Conservation (phyloP, 2,329 filamentous ascomycete genomes). For the Sclerotinia spermophila region DNA sequence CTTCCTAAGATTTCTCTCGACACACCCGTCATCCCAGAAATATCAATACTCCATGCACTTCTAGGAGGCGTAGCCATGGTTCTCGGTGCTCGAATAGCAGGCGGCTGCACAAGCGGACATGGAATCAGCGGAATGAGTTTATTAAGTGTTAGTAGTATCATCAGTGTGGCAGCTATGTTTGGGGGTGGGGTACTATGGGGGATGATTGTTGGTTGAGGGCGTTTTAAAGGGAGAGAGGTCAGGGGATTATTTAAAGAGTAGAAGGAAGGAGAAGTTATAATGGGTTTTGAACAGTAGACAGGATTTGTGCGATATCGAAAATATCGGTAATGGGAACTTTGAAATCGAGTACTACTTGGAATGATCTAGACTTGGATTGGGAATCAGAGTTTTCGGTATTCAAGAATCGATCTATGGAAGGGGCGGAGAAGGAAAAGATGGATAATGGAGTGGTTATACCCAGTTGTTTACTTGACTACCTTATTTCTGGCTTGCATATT, state of each 20-base stretch:
- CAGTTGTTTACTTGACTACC: background rate
- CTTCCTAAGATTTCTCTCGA: conserved; percentile 3
- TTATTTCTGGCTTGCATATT: background rate
- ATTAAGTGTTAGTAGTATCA: conserved; percentile 57
- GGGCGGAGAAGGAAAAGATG: background rate
- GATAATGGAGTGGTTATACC: background rate
- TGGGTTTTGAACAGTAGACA: background rate
- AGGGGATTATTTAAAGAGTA: too few species aligned
- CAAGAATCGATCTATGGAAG: background rate
- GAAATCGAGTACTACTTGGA: background rate
- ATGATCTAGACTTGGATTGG: background rate
- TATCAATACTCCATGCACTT: conserved; percentile 24
- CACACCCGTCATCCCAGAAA: background rate
- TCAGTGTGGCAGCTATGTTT: conserved; percentile 59
- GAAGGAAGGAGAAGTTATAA: too few species aligned
- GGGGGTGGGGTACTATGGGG: conserved; percentile 43
- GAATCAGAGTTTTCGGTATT: background rate
- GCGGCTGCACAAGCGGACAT: conserved; percentile 66
- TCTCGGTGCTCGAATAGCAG: conserved; percentile 58
- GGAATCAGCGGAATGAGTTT: conserved; percentile 65
- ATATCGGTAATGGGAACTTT: background rate
- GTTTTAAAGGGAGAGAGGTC: background rate
- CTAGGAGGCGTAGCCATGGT: conserved; percentile 56
- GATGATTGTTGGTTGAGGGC: background rate
- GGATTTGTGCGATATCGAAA: background rate